A percentile compares a stretch with the other conserved stretches of the same genome.
phyloP scores from a whole-genome alignment of 108 stramenopile genomes.

The Asterionellopsis glacialis region DNA sequence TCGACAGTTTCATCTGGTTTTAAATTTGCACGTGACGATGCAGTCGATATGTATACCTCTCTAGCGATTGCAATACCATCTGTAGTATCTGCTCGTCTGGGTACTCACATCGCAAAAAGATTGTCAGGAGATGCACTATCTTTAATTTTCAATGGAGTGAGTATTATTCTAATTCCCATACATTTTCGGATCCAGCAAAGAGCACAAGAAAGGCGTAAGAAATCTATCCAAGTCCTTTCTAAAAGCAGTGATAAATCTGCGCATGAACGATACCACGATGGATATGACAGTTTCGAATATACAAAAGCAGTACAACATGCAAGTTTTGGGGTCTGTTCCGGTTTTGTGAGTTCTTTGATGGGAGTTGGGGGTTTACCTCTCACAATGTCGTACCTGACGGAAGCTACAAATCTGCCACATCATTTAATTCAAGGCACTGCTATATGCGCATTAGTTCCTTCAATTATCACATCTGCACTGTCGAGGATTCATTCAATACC shows the following conservation, averaged over 20 bases:
- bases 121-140: slow-evolving; percentile 18
- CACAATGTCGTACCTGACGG: slow-evolving; percentile 24
- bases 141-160: slow-evolving; percentile 15
- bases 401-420: slow-evolving; percentile 15
- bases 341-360: slow-evolving; percentile 17
- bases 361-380: slow-evolving; percentile 22
- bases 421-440: slow-evolving; percentile 23
- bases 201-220: slow-evolving; percentile 1
- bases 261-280: background rate
- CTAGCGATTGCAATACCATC: slow-evolving; percentile 12
- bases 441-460: slow-evolving; percentile 15
- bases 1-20: slow-evolving; percentile 10
- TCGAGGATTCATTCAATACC: slow-evolving; percentile 14
- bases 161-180: slow-evolving; percentile 18
- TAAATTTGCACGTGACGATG: slow-evolving; percentile 12
- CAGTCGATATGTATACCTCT: background rate
- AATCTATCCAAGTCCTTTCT: background rate
- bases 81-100: slow-evolving; percentile 18
- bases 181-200: slow-evolving; percentile 19
- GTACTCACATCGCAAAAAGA: slow-evolving; percentile 9
- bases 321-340: slow-evolving; percentile 11
- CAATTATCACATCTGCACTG: slow-evolving; percentile 13
- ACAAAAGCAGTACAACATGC: slow-evolving; percentile 10
- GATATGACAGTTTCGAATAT: background rate
- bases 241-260: background rate